Conservation (phyloP, 2,329 filamentous ascomycete genomes). For the Teratosphaeria viscida region DNA sequence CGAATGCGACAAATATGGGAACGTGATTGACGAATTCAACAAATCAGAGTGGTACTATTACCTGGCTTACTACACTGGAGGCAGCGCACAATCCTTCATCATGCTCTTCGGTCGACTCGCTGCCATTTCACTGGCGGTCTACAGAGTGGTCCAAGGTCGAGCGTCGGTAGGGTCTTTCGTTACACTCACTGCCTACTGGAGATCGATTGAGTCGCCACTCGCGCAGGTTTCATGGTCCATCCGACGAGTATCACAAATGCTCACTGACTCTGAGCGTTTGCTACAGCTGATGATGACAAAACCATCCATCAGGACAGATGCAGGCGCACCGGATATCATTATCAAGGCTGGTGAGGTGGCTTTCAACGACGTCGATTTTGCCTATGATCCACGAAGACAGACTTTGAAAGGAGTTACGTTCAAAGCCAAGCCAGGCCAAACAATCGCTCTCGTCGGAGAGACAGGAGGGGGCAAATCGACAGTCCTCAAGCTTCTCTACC, state of each 20-base stretch:
- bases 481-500: slow-evolving; percentile 49
- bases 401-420: slow-evolving; percentile 43
- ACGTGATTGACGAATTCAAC: slow-evolving; percentile 29
- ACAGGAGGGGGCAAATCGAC: slow-evolving; percentile 55
- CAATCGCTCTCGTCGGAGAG: slow-evolving; percentile 51
- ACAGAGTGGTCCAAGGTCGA: slow-evolving; percentile 40
- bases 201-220: slow-evolving; percentile 36
- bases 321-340: slow-evolving; percentile 35
- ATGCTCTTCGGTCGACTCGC: slow-evolving; percentile 40
- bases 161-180: slow-evolving; percentile 52
- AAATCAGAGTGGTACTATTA: slow-evolving; percentile 18
- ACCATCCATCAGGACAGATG: slow-evolving; percentile 42
- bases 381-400: slow-evolving; percentile 44
- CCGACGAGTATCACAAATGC: slow-evolving; percentile 38
- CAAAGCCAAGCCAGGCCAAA: slow-evolving; percentile 41
- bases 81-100: slow-evolving; percentile 36
- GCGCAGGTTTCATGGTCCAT: slow-evolving; percentile 42
- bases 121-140: slow-evolving; percentile 43
- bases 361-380: slow-evolving; percentile 46
- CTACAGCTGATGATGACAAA: slow-evolving; percentile 48
- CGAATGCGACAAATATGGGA: slow-evolving; percentile 42
- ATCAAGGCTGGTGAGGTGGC: slow-evolving; percentile 40
- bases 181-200: slow-evolving; percentile 56
- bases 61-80: slow-evolving; percentile 23
- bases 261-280: slow-evolving; percentile 57